Percentiles rank a stretch among this genome's conserved stretches.
phyloP scores from a whole-genome alignment of 768 basidiomycete species.

The Naganishia kalamii region DNA sequence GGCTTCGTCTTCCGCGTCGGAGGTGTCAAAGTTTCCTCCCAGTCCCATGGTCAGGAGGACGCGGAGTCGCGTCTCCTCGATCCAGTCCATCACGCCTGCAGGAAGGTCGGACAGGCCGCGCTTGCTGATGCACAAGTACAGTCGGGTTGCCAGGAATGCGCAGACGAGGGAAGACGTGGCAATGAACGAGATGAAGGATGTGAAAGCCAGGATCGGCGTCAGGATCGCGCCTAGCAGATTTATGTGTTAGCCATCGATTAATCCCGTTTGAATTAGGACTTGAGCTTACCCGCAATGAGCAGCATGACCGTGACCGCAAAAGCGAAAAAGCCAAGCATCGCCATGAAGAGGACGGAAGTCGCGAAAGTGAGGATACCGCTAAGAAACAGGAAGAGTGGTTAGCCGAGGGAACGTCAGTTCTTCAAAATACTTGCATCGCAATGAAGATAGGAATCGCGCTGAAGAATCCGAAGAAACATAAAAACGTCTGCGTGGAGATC shows the following conservation, averaged over 20 bases:
- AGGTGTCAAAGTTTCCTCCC: not conserved
- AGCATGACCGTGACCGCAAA: not conserved
- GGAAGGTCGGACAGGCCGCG: not conserved
- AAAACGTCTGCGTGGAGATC: not conserved
- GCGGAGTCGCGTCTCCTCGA: constrained; percentile 4
- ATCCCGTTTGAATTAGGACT: not conserved
- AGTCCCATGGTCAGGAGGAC: not conserved
- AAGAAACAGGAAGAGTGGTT: not conserved
- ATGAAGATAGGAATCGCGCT: not conserved
- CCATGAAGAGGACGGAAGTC: not conserved
- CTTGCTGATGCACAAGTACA: constrained; percentile 10
- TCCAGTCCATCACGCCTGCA: constrained; percentile 3
- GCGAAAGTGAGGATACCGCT: not conserved
- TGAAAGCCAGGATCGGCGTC: constrained; percentile 12
- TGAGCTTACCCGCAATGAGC: not conserved
- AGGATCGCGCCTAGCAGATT: not conserved
- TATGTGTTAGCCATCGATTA: not conserved
- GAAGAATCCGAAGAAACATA: not conserved
- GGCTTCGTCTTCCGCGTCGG: not conserved
- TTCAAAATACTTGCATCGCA: not conserved
- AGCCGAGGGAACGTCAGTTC: not conserved
- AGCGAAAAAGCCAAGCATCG: not conserved
- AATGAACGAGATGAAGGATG: constrained; percentile 6
- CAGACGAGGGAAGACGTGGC: not conserved
- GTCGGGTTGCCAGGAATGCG: not conserved